These are phyloP conservation scores for Pharus latifolius DNA, from an alignment of 176 grass and related monocot genomes.

Conservation along the genomic window DNA sequence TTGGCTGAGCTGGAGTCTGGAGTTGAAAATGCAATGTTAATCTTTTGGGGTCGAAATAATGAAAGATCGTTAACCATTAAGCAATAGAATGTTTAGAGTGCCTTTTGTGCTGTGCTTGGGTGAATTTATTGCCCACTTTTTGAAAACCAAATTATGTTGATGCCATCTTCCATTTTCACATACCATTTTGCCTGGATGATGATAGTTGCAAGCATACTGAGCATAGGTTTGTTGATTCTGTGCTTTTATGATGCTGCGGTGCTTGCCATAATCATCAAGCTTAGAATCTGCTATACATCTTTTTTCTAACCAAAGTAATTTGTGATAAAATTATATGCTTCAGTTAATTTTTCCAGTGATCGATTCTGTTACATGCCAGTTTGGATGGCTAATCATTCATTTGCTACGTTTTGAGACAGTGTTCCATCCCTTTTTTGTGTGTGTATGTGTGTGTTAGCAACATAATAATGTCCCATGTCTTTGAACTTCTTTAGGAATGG, in stretches of 20 bases:
- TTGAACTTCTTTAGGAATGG: constrained; percentile 48
- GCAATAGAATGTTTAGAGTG: neutral
- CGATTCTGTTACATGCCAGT: neutral
- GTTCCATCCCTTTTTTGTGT: neutral
- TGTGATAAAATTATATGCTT: neutral
- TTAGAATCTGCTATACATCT: neutral
- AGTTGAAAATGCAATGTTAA: too few relatives aligned
- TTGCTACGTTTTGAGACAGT: neutral
- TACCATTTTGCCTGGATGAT: neutral
- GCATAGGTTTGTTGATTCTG: neutral
- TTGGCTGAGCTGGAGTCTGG: too few relatives aligned
- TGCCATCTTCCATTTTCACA: neutral
- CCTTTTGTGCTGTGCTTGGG: neutral
- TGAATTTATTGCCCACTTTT: neutral
- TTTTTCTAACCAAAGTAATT: neutral
- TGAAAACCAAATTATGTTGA: neutral
- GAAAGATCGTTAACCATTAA: neutral
- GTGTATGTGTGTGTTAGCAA: neutral
- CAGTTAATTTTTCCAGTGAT: neutral
- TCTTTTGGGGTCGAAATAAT: neutral
- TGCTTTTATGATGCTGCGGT: neutral
- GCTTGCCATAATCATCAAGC: neutral
- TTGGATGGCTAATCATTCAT: neutral
- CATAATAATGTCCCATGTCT: neutral
- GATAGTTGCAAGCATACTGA: neutral